A percentile compares a stretch with the other conserved stretches of the same genome.
Evolutionary conservation across 192 early-diverging fungal species (phyloP).

Genomic region (Coemansia sp.): DNA sequence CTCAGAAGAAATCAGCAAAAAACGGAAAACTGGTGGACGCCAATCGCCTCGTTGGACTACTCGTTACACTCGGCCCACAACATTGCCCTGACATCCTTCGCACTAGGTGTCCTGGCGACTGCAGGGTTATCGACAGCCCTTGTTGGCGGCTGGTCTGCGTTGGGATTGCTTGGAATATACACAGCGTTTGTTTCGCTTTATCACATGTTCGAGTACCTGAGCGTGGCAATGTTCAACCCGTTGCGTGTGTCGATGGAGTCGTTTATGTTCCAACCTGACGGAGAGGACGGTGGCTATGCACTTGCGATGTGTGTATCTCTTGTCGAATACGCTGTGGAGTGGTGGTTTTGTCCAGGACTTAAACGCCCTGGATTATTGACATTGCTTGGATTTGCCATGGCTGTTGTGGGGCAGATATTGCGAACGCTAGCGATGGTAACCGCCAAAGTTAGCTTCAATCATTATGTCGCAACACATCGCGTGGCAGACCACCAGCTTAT

Average conservation of each 20-base stretch:
- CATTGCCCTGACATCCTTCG: constrained; percentile 73
- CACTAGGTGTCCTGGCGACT: constrained; percentile 65
- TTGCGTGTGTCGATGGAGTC: constrained; percentile 66
- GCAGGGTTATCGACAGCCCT: constrained; percentile 51
- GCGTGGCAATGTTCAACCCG: constrained; percentile 79
- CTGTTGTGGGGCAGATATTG: constrained; percentile 71
- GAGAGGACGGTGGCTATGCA: constrained; percentile 25
- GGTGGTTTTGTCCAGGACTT: constrained; percentile 58
- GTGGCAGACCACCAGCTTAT: constrained; percentile 74
- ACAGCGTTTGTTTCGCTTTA: constrained; percentile 68
- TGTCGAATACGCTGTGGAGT: constrained; percentile 58
- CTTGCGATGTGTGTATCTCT: constrained; percentile 19
- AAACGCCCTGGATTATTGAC: constrained; percentile 11
- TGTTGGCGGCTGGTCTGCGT: constrained; percentile 19
- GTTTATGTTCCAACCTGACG: constrained; percentile 39
- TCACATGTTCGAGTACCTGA: constrained; percentile 84
- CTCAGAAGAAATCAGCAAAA: constrained; percentile 7
- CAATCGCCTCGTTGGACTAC: constrained; percentile 60
- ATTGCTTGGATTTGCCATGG: constrained; percentile 59
- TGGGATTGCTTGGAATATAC: constrained; percentile 65
- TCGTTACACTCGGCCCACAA: constrained; percentile 76
- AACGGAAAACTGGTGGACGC: constrained; percentile 41
- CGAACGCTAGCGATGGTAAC: constrained; percentile 87
- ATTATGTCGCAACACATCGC: constrained; percentile 74
- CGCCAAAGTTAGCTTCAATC: constrained; percentile 86